These are phyloP conservation scores for Ophiocordyceps unilateralis DNA, from an alignment of 2,329 filamentous ascomycete species.

Conservation along the genomic window DNA sequence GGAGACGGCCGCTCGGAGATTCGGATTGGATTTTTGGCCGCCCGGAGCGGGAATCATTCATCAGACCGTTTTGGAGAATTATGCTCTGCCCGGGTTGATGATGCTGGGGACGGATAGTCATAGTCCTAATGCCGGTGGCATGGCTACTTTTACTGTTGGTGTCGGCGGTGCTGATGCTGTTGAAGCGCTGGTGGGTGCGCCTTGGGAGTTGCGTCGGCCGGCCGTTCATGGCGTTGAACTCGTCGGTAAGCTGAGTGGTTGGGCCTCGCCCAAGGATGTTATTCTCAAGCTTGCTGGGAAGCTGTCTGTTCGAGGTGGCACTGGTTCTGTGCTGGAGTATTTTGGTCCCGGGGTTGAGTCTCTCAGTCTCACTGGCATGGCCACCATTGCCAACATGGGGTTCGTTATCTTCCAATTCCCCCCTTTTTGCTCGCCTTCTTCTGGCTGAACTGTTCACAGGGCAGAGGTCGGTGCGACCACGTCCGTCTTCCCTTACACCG, in stretches of 20 bases:
- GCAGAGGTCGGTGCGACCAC: slow-evolving; percentile 89
- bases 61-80: slow-evolving; percentile 96
- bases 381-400: slow-evolving; percentile 81
- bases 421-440: neutral
- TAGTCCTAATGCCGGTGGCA: slow-evolving; percentile 89
- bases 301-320: slow-evolving; percentile 84
- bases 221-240: slow-evolving; percentile 76
- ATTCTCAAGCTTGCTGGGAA: slow-evolving; percentile 80
- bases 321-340: slow-evolving; percentile 89
- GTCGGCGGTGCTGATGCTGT: slow-evolving; percentile 95
- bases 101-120: slow-evolving; percentile 98
- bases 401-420: neutral
- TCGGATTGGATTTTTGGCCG: slow-evolving; percentile 91
- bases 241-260: slow-evolving; percentile 68
- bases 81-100: slow-evolving; percentile 91
- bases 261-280: slow-evolving; percentile 90
- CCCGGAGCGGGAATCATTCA: slow-evolving; percentile 92
- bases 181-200: slow-evolving; percentile 86
- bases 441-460: neutral
- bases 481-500: slow-evolving; percentile 84
- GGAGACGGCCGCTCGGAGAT: slow-evolving; percentile 78
- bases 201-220: slow-evolving; percentile 94
- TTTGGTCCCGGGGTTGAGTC: slow-evolving; percentile 79
- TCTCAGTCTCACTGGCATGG: slow-evolving; percentile 83
- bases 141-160: slow-evolving; percentile 88